Percentiles rank a stretch among this genome's conserved stretches.
These are phyloP conservation scores for Tylopilus intermedius DNA, from an alignment of 768 basidiomycete genomes.

Conservation along the genomic window DNA sequence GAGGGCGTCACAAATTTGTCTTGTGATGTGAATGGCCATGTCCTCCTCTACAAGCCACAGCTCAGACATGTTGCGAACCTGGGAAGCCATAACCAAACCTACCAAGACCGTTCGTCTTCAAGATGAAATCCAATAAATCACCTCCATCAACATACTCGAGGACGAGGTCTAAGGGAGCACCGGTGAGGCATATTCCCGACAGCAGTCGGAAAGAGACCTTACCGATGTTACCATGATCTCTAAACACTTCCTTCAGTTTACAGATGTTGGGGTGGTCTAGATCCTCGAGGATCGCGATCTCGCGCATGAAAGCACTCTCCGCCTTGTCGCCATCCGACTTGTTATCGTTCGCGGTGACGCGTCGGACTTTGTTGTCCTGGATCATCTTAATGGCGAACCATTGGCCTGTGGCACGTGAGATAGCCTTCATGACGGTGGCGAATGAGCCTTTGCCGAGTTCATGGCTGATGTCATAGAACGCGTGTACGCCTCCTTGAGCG, in stretches of 20 bases:
- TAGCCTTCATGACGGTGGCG: conserved; percentile 82
- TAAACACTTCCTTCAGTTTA: conserved; percentile 70
- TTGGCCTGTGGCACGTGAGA: conserved; percentile 63
- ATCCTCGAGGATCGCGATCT: conserved; percentile 73
- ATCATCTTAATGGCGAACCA: conserved; percentile 91
- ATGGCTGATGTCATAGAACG: conserved; percentile 57
- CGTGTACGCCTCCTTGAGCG: conserved; percentile 52
- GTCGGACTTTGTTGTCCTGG: conserved; percentile 44
- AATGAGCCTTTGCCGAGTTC: conserved; percentile 90
- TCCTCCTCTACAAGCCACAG: conserved; percentile 41
- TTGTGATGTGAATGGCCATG: conserved; percentile 63
- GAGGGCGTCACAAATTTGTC: conserved; percentile 78
- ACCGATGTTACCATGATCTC: conserved; percentile 62
- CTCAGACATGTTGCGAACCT: neutral
- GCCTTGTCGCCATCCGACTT: conserved; percentile 27
- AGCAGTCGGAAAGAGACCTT: conserved; percentile 16
- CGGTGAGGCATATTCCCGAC: conserved; percentile 21
- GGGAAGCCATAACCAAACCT: conserved; percentile 22
- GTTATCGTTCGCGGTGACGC: conserved; percentile 30
- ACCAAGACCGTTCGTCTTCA: conserved; percentile 59
- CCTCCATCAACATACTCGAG: conserved; percentile 85
- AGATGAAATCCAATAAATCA: conserved; percentile 79
- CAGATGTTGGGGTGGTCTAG: conserved; percentile 83
- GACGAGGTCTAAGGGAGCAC: conserved; percentile 57
- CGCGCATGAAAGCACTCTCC: conserved; percentile 50